Conservation (phyloP, 805 yeast genomes). For the Lipomyces sp. region DNA sequence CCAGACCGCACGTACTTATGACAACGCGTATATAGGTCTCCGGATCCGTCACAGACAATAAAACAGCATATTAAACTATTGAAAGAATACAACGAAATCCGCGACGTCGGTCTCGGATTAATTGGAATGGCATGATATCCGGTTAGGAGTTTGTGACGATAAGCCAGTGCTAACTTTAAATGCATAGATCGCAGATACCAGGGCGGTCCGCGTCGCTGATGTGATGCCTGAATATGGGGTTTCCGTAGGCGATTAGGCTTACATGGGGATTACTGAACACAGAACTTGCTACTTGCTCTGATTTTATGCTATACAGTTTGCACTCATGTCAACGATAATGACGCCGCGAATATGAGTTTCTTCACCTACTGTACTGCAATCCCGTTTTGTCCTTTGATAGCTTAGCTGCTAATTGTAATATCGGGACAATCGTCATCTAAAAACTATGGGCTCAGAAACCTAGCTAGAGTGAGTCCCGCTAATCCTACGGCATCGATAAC, state of each 20-base stretch:
- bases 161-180: slow-evolving; percentile 2
- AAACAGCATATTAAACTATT: slow-evolving; percentile 57
- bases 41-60: slow-evolving; percentile 54
- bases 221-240: slow-evolving; percentile 32
- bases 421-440: too few species aligned
- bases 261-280: background rate
- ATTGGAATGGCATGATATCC: slow-evolving; percentile 53
- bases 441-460: too few species aligned
- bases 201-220: slow-evolving; percentile 27
- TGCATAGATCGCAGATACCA: slow-evolving; percentile 30
- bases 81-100: slow-evolving; percentile 64
- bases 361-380: too few species aligned
- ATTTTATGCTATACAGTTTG: background rate
- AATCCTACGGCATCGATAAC: too few species aligned
- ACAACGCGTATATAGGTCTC: slow-evolving; percentile 15
- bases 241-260: slow-evolving; percentile 17
- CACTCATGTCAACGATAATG: background rate
- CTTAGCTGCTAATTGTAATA: too few species aligned
- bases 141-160: background rate
- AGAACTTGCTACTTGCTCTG: slow-evolving; percentile 8
- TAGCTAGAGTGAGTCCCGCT: too few species aligned
- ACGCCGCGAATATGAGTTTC: too few species aligned
- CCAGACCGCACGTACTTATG: background rate
- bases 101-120: slow-evolving; percentile 63
- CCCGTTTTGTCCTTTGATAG: too few species aligned